phyloP scores from a whole-genome alignment of 129 eudicot species.

The Arctium lappa region DNA sequence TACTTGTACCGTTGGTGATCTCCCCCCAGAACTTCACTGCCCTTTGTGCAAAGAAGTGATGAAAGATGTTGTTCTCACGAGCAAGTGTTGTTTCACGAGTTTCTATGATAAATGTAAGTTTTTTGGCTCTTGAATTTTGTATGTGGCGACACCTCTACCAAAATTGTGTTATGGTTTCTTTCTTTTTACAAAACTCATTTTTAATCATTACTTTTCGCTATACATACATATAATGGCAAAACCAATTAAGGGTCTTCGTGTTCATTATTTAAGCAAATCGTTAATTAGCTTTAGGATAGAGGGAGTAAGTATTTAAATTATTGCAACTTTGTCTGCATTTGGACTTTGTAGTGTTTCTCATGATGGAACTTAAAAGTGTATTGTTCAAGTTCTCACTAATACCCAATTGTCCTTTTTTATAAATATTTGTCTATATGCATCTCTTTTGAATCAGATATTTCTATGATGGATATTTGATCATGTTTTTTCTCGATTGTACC shows the following conservation, averaged over 20 bases:
- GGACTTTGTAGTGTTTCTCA: not conserved
- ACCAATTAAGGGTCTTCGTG: not conserved
- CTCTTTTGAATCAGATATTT: not conserved
- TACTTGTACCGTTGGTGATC: conserved; percentile 74
- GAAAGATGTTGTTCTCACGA: conserved; percentile 96
- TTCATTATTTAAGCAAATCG: not conserved
- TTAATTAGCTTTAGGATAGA: no score
- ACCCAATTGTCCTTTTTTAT: not conserved
- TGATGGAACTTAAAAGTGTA: not conserved
- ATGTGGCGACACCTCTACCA: not conserved
- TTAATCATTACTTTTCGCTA: not conserved
- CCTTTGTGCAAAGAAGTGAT: conserved; percentile 88
- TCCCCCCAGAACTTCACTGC: conserved; percentile 94
- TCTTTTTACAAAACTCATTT: not conserved
- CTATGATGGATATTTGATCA: not conserved
- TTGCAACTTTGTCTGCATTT: not conserved
- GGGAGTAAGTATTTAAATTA: not conserved
- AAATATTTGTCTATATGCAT: not conserved
- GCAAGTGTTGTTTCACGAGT: conserved; percentile 93
- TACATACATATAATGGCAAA: not conserved
- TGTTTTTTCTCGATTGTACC: not conserved
- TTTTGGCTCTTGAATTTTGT: not conserved
- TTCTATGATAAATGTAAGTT: conserved; percentile 93
- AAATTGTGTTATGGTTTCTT: not conserved
- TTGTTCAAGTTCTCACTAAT: not conserved